Evolutionary conservation across 768 basidiomycete genomes (phyloP), one percentile per base, ranked within the genome.

Genomic region (Rhodotorula sphaerocarpa): DNA sequence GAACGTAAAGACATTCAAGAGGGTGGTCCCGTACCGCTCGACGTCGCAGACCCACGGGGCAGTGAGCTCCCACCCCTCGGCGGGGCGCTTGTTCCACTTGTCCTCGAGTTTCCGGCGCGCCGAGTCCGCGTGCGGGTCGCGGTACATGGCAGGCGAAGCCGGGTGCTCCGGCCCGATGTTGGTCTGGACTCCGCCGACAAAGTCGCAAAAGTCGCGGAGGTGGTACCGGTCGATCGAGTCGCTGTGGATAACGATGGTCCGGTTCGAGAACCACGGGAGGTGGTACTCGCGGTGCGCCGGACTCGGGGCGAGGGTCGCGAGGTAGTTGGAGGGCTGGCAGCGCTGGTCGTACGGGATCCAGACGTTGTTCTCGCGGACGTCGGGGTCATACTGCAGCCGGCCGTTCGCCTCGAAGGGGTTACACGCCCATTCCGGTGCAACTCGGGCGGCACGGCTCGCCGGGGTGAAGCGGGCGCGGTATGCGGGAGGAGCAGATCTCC

Each of bases 181-280:
- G 11, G 51, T 42, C 20, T 65, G 52, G 5, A 27, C 14, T 11
- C 67, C 67, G 21, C 60, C 54, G 47, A 69, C 56, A 20, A 69
- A 54, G 31, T 48, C 43, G 53, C 67, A 69, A 27, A 69, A 69
- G 54, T 69, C 67, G n/a, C 64, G 64, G 23, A 69, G 54, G 59
- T 69, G 67, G 60, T 61, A 69, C 12, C 67, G 59, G 57, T 69
- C 67, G 63, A 69, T 69, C 43, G 60, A 62, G 50, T 69, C 67
- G 43, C 67, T 63, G 33, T 69, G 63, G 14, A 69, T 51, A 36
- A 69, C 28, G 52, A 69, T 33, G 27, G 67, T 69, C 11, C 60
- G 63, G 50, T 69, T 69, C 50, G 50, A 36, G 60, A 69, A 51
- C 61, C 61, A 69, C 15, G 63, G 63, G 41, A 65, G 60, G 16